phyloP scores from a whole-genome alignment of 2,329 filamentous ascomycete genomes.

The Aspergillus piperis region DNA sequence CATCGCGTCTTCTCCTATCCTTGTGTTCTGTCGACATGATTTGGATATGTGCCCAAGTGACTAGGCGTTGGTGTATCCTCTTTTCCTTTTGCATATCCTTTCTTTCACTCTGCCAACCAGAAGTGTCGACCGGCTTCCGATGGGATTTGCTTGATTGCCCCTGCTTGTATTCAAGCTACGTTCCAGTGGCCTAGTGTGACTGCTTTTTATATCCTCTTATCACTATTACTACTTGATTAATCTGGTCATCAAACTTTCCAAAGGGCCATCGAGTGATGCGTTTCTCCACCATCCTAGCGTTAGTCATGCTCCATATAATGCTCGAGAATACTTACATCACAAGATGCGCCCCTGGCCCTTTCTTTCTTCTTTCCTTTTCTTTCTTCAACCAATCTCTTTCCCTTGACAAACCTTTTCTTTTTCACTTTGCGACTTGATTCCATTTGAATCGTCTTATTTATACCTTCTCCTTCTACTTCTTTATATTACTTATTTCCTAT shows the following conservation, averaged over 20 bases:
- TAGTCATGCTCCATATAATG: slow-evolving; percentile 19
- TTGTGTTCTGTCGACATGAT: slow-evolving; percentile 26
- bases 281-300: slow-evolving; percentile 14
- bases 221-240: slow-evolving; percentile 33
- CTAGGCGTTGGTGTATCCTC: slow-evolving; percentile 40
- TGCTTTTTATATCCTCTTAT: slow-evolving; percentile 24
- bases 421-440: slow-evolving; percentile 13
- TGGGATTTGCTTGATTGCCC: slow-evolving; percentile 8
- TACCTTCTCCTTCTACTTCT: slow-evolving; percentile 25
- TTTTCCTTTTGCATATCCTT: slow-evolving; percentile 29
- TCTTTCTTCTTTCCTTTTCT: slow-evolving; percentile 3
- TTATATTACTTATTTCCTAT: slow-evolving; percentile 19
- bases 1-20: slow-evolving; percentile 20
- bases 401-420: slow-evolving; percentile 14
- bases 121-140: slow-evolving; percentile 18
- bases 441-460: slow-evolving; percentile 10
- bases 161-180: slow-evolving; percentile 17
- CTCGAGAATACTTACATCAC: slow-evolving; percentile 11
- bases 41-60: slow-evolving; percentile 36
- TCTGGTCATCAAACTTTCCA: slow-evolving; percentile 11
- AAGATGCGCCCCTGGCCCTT: slow-evolving; percentile 7
- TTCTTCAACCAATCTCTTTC: background rate
- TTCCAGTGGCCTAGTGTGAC: slow-evolving; percentile 26
- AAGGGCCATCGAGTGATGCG: slow-evolving; percentile 13
- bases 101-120: slow-evolving; percentile 17